Percentiles rank a stretch among this genome's conserved stretches.
Conservation (phyloP, 345 rosid species). For the Microthlaspi erraticum region DNA sequence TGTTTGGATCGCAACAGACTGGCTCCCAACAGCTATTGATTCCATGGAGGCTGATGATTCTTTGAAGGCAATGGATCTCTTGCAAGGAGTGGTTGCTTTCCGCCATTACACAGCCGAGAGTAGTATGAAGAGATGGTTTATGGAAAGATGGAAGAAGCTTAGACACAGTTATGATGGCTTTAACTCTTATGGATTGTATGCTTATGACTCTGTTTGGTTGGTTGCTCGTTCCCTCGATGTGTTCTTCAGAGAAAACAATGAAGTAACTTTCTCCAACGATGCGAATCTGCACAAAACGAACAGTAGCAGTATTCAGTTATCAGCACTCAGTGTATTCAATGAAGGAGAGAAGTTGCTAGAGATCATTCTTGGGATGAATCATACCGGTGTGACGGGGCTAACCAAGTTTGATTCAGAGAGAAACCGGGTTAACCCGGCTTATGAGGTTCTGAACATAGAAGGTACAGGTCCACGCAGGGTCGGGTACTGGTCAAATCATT, state of each 20-base stretch:
- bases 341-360: constrained; percentile 76
- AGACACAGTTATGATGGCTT: constrained; percentile 38
- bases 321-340: constrained; percentile 65
- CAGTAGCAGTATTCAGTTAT: constrained; percentile 56
- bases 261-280: constrained; percentile 66
- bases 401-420: constrained; percentile 66
- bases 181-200: constrained; percentile 85
- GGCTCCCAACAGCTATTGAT: constrained; percentile 85
- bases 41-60: constrained; percentile 51
- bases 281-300: constrained; percentile 59
- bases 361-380: constrained; percentile 61
- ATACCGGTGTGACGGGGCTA: constrained; percentile 75
- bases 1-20: constrained; percentile 97
- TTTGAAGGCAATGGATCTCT: constrained; percentile 55
- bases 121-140: constrained; percentile 56
- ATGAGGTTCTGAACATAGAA: constrained; percentile 76
- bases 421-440: constrained; percentile 73
- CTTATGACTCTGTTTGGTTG: constrained; percentile 94
- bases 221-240: constrained; percentile 77
- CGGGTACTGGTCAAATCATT: constrained; percentile 91
- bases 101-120: constrained; percentile 80
- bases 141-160: constrained; percentile 59
- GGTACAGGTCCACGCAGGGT: constrained; percentile 78
- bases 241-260: constrained; percentile 65
- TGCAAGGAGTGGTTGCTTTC: constrained; percentile 90